A percentile compares a stretch with the other conserved stretches of the same genome.
phyloP scores from a whole-genome alignment of 768 basidiomycete species.

The Termitomyces sp. region DNA sequence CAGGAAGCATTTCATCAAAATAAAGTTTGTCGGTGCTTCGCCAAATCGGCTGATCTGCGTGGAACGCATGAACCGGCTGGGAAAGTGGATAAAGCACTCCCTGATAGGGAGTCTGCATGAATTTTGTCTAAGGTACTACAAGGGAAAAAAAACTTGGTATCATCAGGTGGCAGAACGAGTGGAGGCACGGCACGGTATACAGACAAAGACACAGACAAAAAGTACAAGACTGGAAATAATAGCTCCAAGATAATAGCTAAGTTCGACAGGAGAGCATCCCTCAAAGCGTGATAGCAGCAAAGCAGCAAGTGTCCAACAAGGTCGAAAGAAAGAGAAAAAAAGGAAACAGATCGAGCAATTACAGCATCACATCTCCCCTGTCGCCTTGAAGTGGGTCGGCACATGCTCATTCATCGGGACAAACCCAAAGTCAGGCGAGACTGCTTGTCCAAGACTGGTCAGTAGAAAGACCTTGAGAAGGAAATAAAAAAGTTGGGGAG shows the following conservation, averaged over 20 bases:
- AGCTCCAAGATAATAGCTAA: constrained; percentile 3
- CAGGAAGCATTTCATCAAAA: constrained; percentile 9
- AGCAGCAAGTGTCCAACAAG: constrained; percentile 13
- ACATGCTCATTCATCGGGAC: constrained; percentile 78
- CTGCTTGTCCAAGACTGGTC: constrained; percentile 44
- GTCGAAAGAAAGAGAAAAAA: constrained; percentile 11
- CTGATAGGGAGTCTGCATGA: background rate
- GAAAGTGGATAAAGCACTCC: constrained; percentile 4
- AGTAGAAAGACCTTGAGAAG: constrained; percentile 30
- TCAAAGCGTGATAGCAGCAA: constrained; percentile 10
- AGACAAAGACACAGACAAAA: background rate
- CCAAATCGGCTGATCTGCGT: constrained; percentile 14
- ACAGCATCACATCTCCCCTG: constrained; percentile 39
- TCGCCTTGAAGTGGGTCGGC: constrained; percentile 54
- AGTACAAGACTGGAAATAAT: constrained; percentile 3
- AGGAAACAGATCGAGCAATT: constrained; percentile 11
- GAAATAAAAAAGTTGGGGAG: background rate
- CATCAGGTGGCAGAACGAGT: constrained; percentile 3
- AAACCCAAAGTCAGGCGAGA: constrained; percentile 83
- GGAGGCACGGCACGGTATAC: constrained; percentile 1
- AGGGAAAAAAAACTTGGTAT: background rate
- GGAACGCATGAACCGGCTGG: constrained; percentile 1
- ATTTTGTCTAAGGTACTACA: constrained; percentile 8
- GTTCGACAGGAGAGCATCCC: constrained; percentile 1
- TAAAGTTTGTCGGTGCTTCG: constrained; percentile 10